phyloP scores from a whole-genome alignment of 225 moss, liverwort and hornwort genomes.

The Polytrichum formosum region DNA sequence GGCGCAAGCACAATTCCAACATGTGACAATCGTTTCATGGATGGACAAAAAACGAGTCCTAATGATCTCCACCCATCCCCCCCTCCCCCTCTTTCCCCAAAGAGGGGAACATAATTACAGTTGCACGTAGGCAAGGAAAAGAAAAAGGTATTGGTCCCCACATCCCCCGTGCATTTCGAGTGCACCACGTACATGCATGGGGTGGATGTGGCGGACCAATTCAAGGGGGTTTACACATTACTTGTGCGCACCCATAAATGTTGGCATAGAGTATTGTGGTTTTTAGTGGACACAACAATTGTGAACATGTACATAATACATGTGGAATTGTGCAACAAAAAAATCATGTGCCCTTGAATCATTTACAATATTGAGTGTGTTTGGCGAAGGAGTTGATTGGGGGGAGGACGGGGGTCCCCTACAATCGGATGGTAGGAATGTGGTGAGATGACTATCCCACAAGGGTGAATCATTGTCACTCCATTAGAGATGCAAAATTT shows the following conservation, averaged over 20 bases:
- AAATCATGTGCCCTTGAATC: not conserved
- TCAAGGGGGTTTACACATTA: not conserved
- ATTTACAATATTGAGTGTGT: not conserved
- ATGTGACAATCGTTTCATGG: not conserved
- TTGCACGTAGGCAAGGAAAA: not conserved
- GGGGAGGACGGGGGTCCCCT: no score
- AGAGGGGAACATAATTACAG: not conserved
- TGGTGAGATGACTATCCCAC: no score
- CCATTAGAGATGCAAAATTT: no score
- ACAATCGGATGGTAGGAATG: no score
- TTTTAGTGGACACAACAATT: not conserved
- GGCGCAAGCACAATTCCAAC: not conserved
- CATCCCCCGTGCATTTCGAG: not conserved
- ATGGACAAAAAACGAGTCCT: not conserved
- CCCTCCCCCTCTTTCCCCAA: not conserved
- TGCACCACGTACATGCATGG: not conserved
- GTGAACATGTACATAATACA: not conserved
- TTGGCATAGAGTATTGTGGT: not conserved
- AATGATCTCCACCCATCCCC: not conserved
- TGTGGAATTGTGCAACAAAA: not conserved
- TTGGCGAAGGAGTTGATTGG: not conserved
- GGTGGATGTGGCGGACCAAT: not conserved
- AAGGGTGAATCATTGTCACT: no score
- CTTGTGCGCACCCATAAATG: not conserved
- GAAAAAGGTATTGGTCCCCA: not conserved